Base-by-base conservation (phyloP, 2,329 filamentous ascomycete genomes). In the Talaromyces islandicus region DNA sequence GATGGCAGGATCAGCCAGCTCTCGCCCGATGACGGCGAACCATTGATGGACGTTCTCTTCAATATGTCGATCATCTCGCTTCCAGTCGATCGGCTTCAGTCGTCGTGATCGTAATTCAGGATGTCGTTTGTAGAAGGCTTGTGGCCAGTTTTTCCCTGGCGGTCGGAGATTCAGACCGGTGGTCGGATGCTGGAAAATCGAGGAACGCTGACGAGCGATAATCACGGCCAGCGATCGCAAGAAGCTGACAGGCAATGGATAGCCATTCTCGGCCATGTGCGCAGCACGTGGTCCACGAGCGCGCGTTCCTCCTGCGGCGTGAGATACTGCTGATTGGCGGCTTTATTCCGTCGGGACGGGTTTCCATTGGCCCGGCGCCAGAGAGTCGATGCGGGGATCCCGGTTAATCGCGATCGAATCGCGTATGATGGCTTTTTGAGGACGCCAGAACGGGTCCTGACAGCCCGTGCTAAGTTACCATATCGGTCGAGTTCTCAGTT, bases 61-160 rank as follows among this genome's bases (percentile, higher is more conserved):
- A n/a, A n/a, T n/a, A n/a, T n/a, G n/a, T n/a, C n/a, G n/a, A n/a
- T n/a, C n/a, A n/a, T n/a, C n/a, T n/a, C n/a, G n/a, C n/a, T n/a
- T n/a, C n/a, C n/a, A n/a, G 75, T 43, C 38, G 38, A 43, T 43
- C 2, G 4, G 38, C 38, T 43, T 43, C 14, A 43, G 51, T 54
- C 51, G 51, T 54, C 27, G 27, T 35, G 51, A 54, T 32, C 51
- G 27, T 54, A 54, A n/a, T 54, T 54, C 27, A 2, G 27, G 51
- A 54, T 54, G 51, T 32, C 51, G 51, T 19, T 29, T 32, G 19
- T 10, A 54, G 19, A 43, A 43, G 19, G 38, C 19, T 12, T 43
- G 4, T 1, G 19, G 38, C 38, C 38, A 43, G 38, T 43, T 43
- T 43, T 43, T 43, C 38, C 38, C 38, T 6, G 4, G 4, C 6